Percentiles rank a stretch among this genome's conserved stretches.
phyloP scores from a whole-genome alignment of 2,329 filamentous ascomycete genomes.

The Dryadomyces quercus-mongolicae region DNA sequence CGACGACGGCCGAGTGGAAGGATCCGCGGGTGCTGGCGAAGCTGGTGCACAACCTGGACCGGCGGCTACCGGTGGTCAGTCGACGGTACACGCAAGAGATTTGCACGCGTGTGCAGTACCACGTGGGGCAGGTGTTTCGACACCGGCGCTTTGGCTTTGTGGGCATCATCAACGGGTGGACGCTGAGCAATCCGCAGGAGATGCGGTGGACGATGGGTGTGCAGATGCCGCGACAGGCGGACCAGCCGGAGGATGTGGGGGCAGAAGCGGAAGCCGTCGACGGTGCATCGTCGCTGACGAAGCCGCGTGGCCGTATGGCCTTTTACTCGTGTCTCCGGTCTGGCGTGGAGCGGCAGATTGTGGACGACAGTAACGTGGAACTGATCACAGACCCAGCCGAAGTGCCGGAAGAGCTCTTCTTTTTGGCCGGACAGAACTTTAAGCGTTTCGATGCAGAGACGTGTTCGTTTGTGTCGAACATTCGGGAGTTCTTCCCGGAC shows the following conservation, averaged over 20 bases:
- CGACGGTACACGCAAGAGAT: constrained; percentile 23
- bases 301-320: constrained; percentile 14
- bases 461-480: constrained; percentile 71
- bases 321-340: constrained; percentile 69
- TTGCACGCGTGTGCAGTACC: constrained; percentile 40
- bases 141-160: constrained; percentile 72
- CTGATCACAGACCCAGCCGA: constrained; percentile 35
- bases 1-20: constrained; percentile 14
- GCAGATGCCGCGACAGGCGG: not conserved
- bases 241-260: too few species aligned
- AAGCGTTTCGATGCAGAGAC: constrained; percentile 63
- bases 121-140: constrained; percentile 71
- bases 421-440: constrained; percentile 73
- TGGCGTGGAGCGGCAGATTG: constrained; percentile 48
- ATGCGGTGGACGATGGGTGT: not conserved
- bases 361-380: constrained; percentile 68
- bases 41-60: constrained; percentile 33
- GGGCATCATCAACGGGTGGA: constrained; percentile 85
- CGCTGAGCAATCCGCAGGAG: constrained; percentile 23
- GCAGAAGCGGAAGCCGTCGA: not conserved
- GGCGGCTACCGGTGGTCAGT: constrained; percentile 22
- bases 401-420: constrained; percentile 47
- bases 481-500: constrained; percentile 71
- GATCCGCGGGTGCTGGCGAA: constrained; percentile 24
- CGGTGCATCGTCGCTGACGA: too few species aligned